These are phyloP conservation scores for Neurospora sp. DNA, from an alignment of 495 filamentous ascomycete genomes.

Conservation along the genomic window DNA sequence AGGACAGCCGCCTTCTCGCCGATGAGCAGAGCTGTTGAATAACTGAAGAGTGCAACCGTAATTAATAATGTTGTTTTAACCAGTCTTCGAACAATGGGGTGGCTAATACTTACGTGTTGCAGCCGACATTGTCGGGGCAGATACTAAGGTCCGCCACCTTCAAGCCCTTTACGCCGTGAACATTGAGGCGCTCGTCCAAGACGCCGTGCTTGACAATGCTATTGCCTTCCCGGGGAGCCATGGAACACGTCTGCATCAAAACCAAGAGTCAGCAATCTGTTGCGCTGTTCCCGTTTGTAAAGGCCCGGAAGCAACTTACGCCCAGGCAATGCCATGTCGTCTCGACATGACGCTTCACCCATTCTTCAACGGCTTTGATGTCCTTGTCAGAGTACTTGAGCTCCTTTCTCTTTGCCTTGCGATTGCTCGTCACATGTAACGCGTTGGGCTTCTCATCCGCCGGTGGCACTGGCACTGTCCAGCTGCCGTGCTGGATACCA, in stretches of 20 bases:
- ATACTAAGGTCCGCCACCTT: constrained; percentile 77
- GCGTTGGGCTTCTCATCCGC: constrained; percentile 36
- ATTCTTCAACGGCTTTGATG: constrained; percentile 62
- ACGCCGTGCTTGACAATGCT: constrained; percentile 74
- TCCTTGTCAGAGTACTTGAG: constrained; percentile 59
- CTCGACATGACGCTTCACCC: constrained; percentile 67
- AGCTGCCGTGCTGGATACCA: constrained; percentile 50
- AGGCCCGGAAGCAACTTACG: constrained; percentile 18
- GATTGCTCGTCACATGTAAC: constrained; percentile 40
- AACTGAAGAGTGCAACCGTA: constrained; percentile 16
- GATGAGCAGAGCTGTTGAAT: constrained; percentile 66
- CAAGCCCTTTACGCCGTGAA: constrained; percentile 68
- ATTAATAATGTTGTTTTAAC: too few relatives aligned
- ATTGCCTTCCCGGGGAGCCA: constrained; percentile 71
- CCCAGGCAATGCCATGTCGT: constrained; percentile 67
- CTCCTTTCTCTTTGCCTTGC: constrained; percentile 46
- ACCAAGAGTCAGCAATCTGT: constrained; percentile 17
- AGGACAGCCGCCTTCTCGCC: constrained; percentile 74
- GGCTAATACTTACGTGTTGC: constrained; percentile 50
- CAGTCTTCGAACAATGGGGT: too few relatives aligned
- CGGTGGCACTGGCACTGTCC: constrained; percentile 30
- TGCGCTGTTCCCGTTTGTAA: neutral
- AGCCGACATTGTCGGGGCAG: constrained; percentile 74
- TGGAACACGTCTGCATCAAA: constrained; percentile 58
- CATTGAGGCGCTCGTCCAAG: constrained; percentile 68